A percentile compares a stretch with the other conserved stretches of the same genome.
phyloP scores from a whole-genome alignment of 2,329 filamentous ascomycete species.

The Colletotrichum tabaci region DNA sequence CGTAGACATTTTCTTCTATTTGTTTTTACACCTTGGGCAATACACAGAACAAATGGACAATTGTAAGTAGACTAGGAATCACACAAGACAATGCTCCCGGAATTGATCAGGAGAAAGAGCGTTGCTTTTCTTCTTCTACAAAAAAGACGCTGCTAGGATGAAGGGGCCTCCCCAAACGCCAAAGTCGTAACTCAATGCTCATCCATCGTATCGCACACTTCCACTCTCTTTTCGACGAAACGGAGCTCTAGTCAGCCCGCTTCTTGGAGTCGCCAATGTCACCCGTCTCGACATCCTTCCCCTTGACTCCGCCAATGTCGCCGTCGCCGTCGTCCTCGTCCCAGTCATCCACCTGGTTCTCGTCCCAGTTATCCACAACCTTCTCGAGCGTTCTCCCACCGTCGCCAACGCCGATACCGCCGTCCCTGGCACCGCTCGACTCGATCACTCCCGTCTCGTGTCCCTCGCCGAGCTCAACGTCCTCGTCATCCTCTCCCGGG shows the following conservation, averaged over 20 bases:
- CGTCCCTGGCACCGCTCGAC: conserved; percentile 46
- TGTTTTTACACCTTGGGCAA: too few relatives aligned
- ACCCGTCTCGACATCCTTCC: conserved; percentile 46
- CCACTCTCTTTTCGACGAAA: background rate
- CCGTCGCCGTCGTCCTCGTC: conserved; percentile 64
- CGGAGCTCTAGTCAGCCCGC: conserved; percentile 50
- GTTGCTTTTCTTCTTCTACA: conserved; percentile 1
- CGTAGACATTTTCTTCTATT: too few relatives aligned
- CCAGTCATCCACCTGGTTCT: conserved; percentile 78
- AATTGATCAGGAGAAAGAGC: conserved; percentile 2
- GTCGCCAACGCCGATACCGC: conserved; percentile 35
- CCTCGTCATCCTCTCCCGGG: conserved; percentile 73
- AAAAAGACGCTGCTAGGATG: conserved; percentile 37
- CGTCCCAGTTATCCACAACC: conserved; percentile 94
- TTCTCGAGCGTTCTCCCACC: conserved; percentile 73
- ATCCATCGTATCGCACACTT: conserved; percentile 34
- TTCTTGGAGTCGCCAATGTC: conserved; percentile 51
- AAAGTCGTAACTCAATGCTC: conserved; percentile 39
- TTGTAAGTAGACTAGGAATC: background rate
- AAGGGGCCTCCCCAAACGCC: conserved; percentile 34
- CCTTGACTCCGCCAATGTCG: conserved; percentile 48
- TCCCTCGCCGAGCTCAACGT: conserved; percentile 83
- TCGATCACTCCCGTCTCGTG: conserved; percentile 77
- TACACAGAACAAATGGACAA: too few relatives aligned
- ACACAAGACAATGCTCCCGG: background rate